Evolutionary conservation across 1,139 yeast species (phyloP), one percentile per base, ranked within the genome.

Genomic region (Scheffersomyces insectosa): DNA sequence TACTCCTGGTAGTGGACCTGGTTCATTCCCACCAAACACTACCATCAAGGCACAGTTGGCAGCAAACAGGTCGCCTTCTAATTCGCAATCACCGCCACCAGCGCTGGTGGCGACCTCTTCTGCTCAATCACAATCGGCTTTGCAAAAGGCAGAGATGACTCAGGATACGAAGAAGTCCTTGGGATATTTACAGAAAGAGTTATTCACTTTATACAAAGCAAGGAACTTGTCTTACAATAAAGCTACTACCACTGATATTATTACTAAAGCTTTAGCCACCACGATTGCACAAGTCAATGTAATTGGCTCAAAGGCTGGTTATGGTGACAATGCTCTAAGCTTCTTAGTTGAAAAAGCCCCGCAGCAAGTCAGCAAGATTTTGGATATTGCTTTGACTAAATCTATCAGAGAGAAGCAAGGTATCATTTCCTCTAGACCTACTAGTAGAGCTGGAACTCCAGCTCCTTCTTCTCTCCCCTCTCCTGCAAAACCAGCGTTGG

Each of bases 251-350:
- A 85, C 93, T 0, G 88, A 83, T 46, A 81, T 89, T 44, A 75
- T 90, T 53, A 89, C 97, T n/a, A 90, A 87, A 56, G 97, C 97
- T 0, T 74, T 90, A 53, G 96, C 97, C 3, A 87, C 91, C 67
- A 91, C 97, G 0, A 89, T 90, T 49, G 91, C 96, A 2, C 97
- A 86, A 61, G 91, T 86, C 4, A 85, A 87, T 47, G 88, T 86
- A 50, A 91, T 91, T 15, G 96, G 96, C 0, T 85, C 88, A 51
- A 85, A 83, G 55, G 88, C 88, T 29, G 95, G 96, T 13, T 84
- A 87, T 47, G 83, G 84, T 2, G 88, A 89, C 25, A 88, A 88
- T 54, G 96, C 91, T 9, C 73, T 86, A 51, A 82, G 87, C 27
- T 85, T 88, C 42, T 75, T 88, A 58, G 90, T 87, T 55, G 96